These are phyloP conservation scores for Acidomyces sp. DNA, from an alignment of 495 filamentous ascomycete species.

Conservation along the genomic window DNA sequence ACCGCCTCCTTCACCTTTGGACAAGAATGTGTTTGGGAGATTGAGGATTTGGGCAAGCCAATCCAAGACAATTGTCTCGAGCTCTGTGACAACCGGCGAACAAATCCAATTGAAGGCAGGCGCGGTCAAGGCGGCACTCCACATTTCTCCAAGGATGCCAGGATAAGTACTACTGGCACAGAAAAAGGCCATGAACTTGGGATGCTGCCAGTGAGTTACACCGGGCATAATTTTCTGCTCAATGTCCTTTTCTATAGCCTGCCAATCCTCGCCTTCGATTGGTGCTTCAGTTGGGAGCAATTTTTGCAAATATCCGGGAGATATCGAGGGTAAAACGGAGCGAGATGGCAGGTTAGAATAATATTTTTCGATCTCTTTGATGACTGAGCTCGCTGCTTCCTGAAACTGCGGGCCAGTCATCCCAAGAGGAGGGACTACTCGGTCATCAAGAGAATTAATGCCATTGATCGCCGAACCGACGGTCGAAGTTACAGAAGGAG, in stretches of 20 bases:
- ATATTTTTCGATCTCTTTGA: conserved; percentile 79
- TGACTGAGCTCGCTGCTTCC: conserved; percentile 63
- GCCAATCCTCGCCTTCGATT: conserved; percentile 61
- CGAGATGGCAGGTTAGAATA: conserved; percentile 61
- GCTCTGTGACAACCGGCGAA: conserved; percentile 84
- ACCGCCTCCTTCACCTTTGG: conserved; percentile 66
- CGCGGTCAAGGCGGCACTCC: conserved; percentile 72
- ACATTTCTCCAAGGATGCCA: conserved; percentile 85
- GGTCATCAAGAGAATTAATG: not conserved
- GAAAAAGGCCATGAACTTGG: conserved; percentile 96
- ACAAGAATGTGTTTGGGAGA: conserved; percentile 65
- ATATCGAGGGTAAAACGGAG: conserved; percentile 61
- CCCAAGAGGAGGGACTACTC: conserved; percentile 8
- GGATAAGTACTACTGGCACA: conserved; percentile 74
- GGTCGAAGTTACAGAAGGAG: too few relatives aligned
- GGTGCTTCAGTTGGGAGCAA: conserved; percentile 66
- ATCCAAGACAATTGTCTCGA: conserved; percentile 89
- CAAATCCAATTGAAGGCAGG: conserved; percentile 98
- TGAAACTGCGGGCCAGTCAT: conserved; percentile 83
- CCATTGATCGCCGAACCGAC: too few relatives aligned
- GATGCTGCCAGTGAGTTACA: conserved; percentile 88
- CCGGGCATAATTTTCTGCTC: conserved; percentile 84
- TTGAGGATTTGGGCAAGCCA: conserved; percentile 69
- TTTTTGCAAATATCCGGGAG: conserved; percentile 75
- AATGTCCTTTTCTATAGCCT: conserved; percentile 70